Evolutionary conservation across 2,329 filamentous ascomycete genomes (phyloP).

Genomic region (Ciborinia camelliae): DNA sequence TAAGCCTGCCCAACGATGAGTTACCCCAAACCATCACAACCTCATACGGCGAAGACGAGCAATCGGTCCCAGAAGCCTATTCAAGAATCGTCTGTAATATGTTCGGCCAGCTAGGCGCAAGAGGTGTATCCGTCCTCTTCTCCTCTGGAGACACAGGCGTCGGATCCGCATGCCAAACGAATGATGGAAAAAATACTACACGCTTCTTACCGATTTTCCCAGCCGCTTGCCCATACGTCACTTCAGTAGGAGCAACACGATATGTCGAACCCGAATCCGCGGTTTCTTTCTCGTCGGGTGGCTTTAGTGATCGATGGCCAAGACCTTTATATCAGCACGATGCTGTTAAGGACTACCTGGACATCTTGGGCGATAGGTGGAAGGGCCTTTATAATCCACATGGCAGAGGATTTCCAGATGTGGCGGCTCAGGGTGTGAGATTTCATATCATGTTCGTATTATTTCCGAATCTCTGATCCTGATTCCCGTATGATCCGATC

Average conservation of each 20-base stretch:
- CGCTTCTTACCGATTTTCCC: conserved; percentile 62
- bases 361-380: conserved; percentile 43
- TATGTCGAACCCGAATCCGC: conserved; percentile 46
- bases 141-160: conserved; percentile 57
- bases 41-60: conserved; percentile 66
- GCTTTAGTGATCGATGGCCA: conserved; percentile 51
- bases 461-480: not conserved
- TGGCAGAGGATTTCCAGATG: conserved; percentile 53
- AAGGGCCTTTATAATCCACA: conserved; percentile 45
- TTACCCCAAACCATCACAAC: conserved; percentile 61
- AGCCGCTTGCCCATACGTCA: conserved; percentile 64
- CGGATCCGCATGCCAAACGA: conserved; percentile 50
- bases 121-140: conserved; percentile 61
- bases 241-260: conserved; percentile 59
- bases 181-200: conserved; percentile 55
- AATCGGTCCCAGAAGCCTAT: conserved; percentile 59
- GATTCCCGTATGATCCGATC: no score
- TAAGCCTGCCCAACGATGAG: conserved; percentile 45
- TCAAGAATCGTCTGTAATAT: conserved; percentile 58
- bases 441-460: conserved; percentile 40
- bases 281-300: conserved; percentile 42
- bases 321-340: conserved; percentile 47
- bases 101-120: conserved; percentile 60
- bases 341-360: conserved; percentile 46
- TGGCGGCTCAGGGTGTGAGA: conserved; percentile 55